Conservation (phyloP, 495 filamentous ascomycete genomes). For the Penicillium tannophilum region DNA sequence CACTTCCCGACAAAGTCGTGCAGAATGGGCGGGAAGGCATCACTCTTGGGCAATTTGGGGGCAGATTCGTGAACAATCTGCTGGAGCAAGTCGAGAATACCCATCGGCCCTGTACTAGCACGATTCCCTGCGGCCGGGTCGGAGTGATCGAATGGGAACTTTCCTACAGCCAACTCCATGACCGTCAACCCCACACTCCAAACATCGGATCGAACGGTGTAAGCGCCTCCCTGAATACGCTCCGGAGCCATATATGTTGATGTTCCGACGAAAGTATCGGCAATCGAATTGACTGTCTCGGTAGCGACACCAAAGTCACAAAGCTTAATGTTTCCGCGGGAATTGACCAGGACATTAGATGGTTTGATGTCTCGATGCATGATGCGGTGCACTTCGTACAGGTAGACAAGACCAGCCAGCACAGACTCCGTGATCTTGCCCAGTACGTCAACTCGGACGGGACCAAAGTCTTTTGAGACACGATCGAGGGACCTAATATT, state of each 20-base stretch:
- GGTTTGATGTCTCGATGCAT: conserved; percentile 99
- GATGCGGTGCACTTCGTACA: conserved; percentile 91
- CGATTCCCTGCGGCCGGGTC: conserved; percentile 72
- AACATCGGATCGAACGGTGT: conserved; percentile 97
- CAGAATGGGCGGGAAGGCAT: conserved; percentile 91
- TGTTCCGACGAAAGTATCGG: conserved; percentile 96
- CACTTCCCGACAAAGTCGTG: conserved; percentile 98
- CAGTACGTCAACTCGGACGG: conserved; percentile 94
- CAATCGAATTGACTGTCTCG: conserved; percentile 94
- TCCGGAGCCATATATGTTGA: conserved; percentile 99
- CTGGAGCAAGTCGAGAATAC: conserved; percentile 93
- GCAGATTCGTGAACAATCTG: conserved; percentile 97
- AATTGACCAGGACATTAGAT: conserved; percentile 95
- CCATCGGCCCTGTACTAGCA: conserved; percentile 76
- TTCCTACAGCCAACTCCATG: conserved; percentile 95
- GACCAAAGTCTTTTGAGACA: conserved; percentile 91
- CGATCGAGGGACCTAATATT: conserved; percentile 80
- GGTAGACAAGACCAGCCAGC: conserved; percentile 89
- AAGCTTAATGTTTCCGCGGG: conserved; percentile 89
- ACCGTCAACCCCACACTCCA: conserved; percentile 97
- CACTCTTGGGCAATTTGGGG: conserved; percentile 90
- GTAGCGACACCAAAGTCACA: conserved; percentile 98
- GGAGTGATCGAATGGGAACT: conserved; percentile 87
- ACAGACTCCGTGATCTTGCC: conserved; percentile 99
- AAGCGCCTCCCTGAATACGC: conserved; percentile 92